Percentiles rank a stretch among this genome's conserved stretches.
Conservation (phyloP, 2,329 filamentous ascomycete species). For the Aspergillus amoenus region DNA sequence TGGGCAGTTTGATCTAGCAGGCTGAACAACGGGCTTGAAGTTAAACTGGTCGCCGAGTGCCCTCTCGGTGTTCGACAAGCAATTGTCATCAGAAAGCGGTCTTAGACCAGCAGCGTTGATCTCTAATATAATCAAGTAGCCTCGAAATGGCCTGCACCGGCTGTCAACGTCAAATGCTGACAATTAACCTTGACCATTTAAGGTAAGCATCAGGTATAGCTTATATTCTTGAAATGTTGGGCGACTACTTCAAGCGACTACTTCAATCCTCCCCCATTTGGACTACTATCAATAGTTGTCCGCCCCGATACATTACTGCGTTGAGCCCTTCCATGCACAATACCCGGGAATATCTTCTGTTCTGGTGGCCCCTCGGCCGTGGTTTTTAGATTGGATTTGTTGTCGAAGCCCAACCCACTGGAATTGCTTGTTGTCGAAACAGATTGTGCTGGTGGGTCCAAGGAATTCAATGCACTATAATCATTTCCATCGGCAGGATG, state of each 20-base stretch:
- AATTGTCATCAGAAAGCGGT: no score
- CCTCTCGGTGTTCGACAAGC: no score
- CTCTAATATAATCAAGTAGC: no score
- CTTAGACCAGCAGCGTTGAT: no score
- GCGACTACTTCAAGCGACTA: not conserved
- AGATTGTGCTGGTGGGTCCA: not conserved
- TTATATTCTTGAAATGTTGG: not conserved
- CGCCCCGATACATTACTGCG: conserved; percentile 23
- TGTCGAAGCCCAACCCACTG: not conserved
- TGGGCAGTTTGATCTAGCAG: conserved; percentile 55
- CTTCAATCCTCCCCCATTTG: not conserved
- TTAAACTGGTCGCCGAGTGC: no score
- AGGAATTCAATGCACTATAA: not conserved
- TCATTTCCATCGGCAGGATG: not conserved
- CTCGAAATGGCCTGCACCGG: no score
- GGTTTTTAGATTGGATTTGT: not conserved
- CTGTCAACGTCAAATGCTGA: no score
- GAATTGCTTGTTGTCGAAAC: not conserved
- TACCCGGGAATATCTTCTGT: conserved; percentile 44
- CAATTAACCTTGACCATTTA: no score
- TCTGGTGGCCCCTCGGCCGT: conserved; percentile 27
- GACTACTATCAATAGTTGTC: not conserved
- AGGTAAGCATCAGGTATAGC: not conserved
- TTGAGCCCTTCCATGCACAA: conserved; percentile 40
- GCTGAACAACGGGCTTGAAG: not conserved